phyloP scores from a whole-genome alignment of 139 green algal species.

The Medakamo hakoo region DNA sequence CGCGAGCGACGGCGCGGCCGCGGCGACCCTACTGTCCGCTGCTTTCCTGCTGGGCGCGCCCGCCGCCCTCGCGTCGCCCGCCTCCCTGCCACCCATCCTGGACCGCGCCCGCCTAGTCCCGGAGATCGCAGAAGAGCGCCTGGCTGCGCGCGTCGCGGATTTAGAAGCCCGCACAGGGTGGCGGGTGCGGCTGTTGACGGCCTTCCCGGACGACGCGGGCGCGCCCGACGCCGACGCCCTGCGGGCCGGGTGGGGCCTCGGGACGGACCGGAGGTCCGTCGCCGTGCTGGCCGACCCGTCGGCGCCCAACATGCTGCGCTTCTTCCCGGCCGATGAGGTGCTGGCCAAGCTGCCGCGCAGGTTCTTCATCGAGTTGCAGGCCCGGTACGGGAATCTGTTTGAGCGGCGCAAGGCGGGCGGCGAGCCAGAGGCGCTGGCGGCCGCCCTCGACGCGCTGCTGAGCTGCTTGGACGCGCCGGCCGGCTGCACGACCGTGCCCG shows the following conservation, averaged over 20 bases:
- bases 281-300: not conserved
- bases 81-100: too few species aligned
- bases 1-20: too few species aligned
- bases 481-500: not conserved
- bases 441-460: not conserved
- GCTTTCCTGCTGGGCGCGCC: too few species aligned
- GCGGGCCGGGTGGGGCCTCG: not conserved
- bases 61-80: too few species aligned
- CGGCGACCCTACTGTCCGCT: too few species aligned
- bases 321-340: not conserved
- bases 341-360: not conserved
- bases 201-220: not conserved
- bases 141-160: not conserved
- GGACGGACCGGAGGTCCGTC: not conserved
- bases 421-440: not conserved
- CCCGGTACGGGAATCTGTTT: not conserved
- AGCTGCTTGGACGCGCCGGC: not conserved
- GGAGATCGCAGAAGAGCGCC: not conserved
- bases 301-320: not conserved
- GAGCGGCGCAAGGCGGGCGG: too few species aligned
- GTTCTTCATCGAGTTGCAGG: not conserved
- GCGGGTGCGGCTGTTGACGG: not conserved
- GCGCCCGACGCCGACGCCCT: not conserved
- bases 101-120: not conserved
- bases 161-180: not conserved